Evolutionary conservation across 441 rosid species (phyloP), one percentile per base, ranked within the genome.

Genomic region (Pelargonium cotyledonis): DNA sequence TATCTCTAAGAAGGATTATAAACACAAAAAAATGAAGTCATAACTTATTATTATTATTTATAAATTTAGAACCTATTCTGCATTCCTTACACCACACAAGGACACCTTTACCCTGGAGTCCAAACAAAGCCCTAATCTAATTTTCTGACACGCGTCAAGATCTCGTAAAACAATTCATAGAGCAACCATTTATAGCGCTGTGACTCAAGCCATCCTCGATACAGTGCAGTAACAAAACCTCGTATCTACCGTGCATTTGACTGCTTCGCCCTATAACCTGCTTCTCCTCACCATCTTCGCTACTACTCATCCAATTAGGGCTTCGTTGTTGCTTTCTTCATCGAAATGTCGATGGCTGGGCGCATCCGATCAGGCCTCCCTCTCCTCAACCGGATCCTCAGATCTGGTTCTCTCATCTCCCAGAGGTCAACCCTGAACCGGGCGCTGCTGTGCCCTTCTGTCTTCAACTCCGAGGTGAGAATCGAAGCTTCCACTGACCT

Each of bases 331-430:
- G 5, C 46, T 18, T 29, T 8, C 9, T 19, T 23, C 9, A 40
- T 41, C 66, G 67, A 68, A 68, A 84, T 85, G 85, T 89, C 95
- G 66, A 76, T 86, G 81, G 84, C 88, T 14, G 80, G 81, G 63
- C 95, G 95, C 68, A 40, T 89, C 78, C 82, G 96, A 87, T 89
- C 88, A 75, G 80, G 80, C 64, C 79, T 86, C 70, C 84, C 90
- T 71, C 71, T 87, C 68, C 68, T 87, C 78, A 73, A 76, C 70
- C 82, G 73, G 76, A 23, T 82, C 63, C 16, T 87, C 15, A 44
- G 82, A 12, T 77, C 90, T 68, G 82, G 85, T 44, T 73, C 85
- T 19, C 21, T 78, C 18, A 55, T 82, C 10, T 64, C 81, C 58
- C 81, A 77, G 51, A 51, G 84, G 71, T 80, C 87, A 67, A 53